Evolutionary conservation across 805 yeast species (phyloP).

Genomic region (Suhomyces faveliae): DNA sequence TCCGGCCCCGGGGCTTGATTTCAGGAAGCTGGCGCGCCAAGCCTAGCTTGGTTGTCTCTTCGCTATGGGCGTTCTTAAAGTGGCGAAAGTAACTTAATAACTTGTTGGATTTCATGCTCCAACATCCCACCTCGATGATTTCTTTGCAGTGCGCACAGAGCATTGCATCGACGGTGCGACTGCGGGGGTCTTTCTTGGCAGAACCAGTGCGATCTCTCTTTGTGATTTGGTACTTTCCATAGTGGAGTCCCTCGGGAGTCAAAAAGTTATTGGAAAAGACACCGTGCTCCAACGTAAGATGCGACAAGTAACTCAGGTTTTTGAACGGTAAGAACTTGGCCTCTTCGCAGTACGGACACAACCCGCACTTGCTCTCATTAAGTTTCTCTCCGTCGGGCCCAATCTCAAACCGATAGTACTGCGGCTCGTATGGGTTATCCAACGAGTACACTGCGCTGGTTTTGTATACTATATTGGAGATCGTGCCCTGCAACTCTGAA

Average conservation of each 20-base stretch:
- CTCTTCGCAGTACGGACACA: slow-evolving; percentile 32
- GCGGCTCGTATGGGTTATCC: slow-evolving; percentile 31
- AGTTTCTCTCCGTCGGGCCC: slow-evolving; percentile 19
- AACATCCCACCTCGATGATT: slow-evolving; percentile 27
- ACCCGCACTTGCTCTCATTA: slow-evolving; percentile 29
- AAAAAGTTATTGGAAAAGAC: slow-evolving; percentile 29
- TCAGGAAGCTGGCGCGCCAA: slow-evolving; percentile 3
- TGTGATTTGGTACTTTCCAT: slow-evolving; percentile 23
- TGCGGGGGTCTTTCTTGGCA: slow-evolving; percentile 8
- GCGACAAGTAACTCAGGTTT: slow-evolving; percentile 33
- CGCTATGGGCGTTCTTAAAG: slow-evolving; percentile 20
- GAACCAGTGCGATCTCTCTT: slow-evolving; percentile 13
- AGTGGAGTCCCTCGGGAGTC: slow-evolving; percentile 31
- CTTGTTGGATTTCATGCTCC: slow-evolving; percentile 28
- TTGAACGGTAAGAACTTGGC: slow-evolving; percentile 32
- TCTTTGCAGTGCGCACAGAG: slow-evolving; percentile 28
- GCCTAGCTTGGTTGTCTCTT: slow-evolving; percentile 5
- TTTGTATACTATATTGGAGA: slow-evolving; percentile 24
- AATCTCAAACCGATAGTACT: slow-evolving; percentile 27
- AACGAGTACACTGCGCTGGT: slow-evolving; percentile 18
- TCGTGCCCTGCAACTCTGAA: slow-evolving; percentile 13
- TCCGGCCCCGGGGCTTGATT: slow-evolving; percentile 8
- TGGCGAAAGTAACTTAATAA: slow-evolving; percentile 30
- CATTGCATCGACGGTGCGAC: slow-evolving; percentile 23
- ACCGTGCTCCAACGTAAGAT: slow-evolving; percentile 35